Evolutionary conservation across 768 basidiomycete genomes (phyloP), one percentile per base, ranked within the genome.

Genomic region (Pleurotus tuber-regium): DNA sequence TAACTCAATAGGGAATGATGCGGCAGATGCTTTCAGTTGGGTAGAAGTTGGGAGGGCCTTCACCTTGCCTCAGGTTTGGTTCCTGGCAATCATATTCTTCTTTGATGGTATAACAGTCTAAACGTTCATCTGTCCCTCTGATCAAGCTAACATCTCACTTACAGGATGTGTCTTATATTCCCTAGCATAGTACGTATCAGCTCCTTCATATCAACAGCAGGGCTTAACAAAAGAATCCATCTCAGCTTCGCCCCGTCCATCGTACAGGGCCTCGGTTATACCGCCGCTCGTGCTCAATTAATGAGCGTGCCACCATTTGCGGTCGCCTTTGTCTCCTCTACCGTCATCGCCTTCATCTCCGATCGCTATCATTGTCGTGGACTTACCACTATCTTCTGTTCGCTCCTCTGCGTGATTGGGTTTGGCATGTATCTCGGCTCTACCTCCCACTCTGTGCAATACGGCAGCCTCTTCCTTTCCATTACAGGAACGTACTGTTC

Each of bases 171-270:
- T 44, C 24, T 8, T 80, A 1, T 79, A 73, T 56, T 72, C 66
- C 4, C 63, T 79, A 12, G 79, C 77, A 24, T 78, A 78, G 79
- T 80, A 59, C 57, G 73, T 67, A 21, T 14, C 7, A 10, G 16
- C 29, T 29, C 4, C 29, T 47, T 43, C 41, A 28, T 52, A n/a
- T 33, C 35, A 12, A 2, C 4, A 16, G 19, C 4, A 26, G 35
- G 7, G 19, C n/a, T 28, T 29, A 19, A n/a, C 12, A 6, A 29
- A 18, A 21, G 14, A 39, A 11, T 38, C 19, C 25, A 36, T 5
- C 54, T 48, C 41, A 82, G 87, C 57, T 90, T 92, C 66, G 70
- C 81, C 6, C 89, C 89, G 4, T 83, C 84, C 3, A 87, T 92
- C 64, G 79, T 91, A 4, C 70, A 78, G 25, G 70, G 72, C 14